Conservation (phyloP, 2,329 filamentous ascomycete species). For the Alternaria gaisen region DNA sequence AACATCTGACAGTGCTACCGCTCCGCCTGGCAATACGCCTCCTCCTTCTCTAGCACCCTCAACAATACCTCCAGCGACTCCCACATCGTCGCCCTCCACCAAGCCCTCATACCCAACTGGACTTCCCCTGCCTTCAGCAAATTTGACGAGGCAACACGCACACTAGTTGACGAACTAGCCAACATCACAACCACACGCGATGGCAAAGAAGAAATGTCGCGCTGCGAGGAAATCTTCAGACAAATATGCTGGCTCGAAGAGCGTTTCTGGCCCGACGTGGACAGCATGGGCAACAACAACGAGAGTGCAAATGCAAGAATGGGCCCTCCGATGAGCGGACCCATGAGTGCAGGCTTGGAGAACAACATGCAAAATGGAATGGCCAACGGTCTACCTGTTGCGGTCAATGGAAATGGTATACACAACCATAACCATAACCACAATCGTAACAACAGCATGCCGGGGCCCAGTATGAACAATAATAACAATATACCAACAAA, state of each 20-base stretch:
- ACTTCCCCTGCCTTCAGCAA: constrained; percentile 60
- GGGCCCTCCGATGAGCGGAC: constrained; percentile 20
- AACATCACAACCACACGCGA: constrained; percentile 58
- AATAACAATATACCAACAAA: constrained; percentile 6
- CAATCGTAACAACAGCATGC: constrained; percentile 12
- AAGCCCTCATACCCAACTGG: constrained; percentile 62
- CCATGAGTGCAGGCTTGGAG: constrained; percentile 33
- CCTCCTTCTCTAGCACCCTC: constrained; percentile 53
- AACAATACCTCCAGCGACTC: constrained; percentile 50
- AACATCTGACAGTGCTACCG: constrained; percentile 53
- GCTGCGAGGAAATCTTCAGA: constrained; percentile 58
- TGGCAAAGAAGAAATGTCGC: constrained; percentile 58
- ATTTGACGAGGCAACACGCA: constrained; percentile 59
- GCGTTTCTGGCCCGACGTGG: constrained; percentile 60
- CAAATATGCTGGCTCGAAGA: constrained; percentile 60
- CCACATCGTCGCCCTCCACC: constrained; percentile 59
- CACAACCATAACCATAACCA: constrained; percentile 5
- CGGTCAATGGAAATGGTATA: constrained; percentile 19
- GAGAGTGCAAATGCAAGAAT: constrained; percentile 42
- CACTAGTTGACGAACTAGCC: constrained; percentile 60
- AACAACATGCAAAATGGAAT: constrained; percentile 32
- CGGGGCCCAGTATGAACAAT: constrained; percentile 16
- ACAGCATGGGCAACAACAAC: constrained; percentile 59
- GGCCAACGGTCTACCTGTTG: constrained; percentile 6
- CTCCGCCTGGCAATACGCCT: constrained; percentile 59